Evolutionary conservation across 192 early-diverging fungal genomes (phyloP).

Genomic region (Linnemannia zychae): DNA sequence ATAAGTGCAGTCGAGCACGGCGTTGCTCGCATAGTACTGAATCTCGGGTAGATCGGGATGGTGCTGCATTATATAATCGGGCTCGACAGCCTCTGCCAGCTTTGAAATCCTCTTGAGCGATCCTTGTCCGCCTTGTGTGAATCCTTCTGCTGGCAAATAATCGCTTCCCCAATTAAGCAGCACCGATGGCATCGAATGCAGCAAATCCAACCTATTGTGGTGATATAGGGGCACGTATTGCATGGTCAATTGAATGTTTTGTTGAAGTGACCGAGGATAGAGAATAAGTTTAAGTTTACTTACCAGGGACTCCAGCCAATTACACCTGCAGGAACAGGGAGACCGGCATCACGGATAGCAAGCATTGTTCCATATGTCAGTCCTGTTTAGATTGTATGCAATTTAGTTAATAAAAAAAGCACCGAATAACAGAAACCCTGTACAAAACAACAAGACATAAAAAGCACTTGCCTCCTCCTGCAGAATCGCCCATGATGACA

Average conservation of each 20-base stretch:
- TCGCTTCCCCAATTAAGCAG: slow-evolving; percentile 46
- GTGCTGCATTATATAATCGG: slow-evolving; percentile 29
- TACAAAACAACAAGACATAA: slow-evolving; percentile 51
- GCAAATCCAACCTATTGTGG: slow-evolving; percentile 61
- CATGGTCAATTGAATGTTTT: background rate
- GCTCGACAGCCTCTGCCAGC: slow-evolving; percentile 2
- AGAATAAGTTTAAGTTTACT: background rate
- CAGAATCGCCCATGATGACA: slow-evolving; percentile 77
- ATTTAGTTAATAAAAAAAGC: slow-evolving; percentile 37
- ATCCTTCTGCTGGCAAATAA: slow-evolving; percentile 59
- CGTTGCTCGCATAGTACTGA: slow-evolving; percentile 63
- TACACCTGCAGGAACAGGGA: slow-evolving; percentile 69
- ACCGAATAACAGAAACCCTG: slow-evolving; percentile 56
- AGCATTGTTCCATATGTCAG: slow-evolving; percentile 67
- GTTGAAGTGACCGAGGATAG: no score
- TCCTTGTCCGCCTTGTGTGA: slow-evolving; percentile 29
- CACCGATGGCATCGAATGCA: slow-evolving; percentile 62
- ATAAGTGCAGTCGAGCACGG: slow-evolving; percentile 54
- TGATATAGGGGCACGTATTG: background rate
- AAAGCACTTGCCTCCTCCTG: slow-evolving; percentile 67
- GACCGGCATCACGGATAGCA: slow-evolving; percentile 67
- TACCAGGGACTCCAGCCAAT: slow-evolving; percentile 75
- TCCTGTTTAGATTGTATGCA: slow-evolving; percentile 39
- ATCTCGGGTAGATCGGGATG: slow-evolving; percentile 51
- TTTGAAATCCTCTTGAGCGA: slow-evolving; percentile 22